Percentiles rank a stretch among this genome's conserved stretches.
phyloP scores from a whole-genome alignment of 176 grass and related monocot genomes.

The Oryza meyeriana region DNA sequence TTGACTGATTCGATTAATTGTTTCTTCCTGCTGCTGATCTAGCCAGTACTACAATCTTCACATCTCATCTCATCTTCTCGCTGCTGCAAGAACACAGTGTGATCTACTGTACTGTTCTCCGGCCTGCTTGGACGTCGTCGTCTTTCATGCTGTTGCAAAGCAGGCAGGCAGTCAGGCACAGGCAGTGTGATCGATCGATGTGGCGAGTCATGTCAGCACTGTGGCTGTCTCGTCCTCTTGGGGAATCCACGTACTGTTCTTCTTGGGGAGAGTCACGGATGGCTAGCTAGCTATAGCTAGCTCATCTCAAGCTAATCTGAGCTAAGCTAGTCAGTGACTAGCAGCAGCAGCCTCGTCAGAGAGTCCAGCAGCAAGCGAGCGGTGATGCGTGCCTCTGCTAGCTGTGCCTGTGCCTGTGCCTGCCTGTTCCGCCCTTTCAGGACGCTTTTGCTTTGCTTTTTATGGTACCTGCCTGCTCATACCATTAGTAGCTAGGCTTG shows the following conservation, averaged over 20 bases:
- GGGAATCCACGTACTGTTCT: slow-evolving; percentile 45
- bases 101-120: not conserved
- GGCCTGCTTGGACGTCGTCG: not conserved
- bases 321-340: no score
- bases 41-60: not conserved
- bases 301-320: not conserved
- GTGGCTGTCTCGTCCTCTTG: slow-evolving; percentile 21
- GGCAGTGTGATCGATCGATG: not conserved
- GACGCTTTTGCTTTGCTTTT: slow-evolving; percentile 68
- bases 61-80: not conserved
- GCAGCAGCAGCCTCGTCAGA: not conserved
- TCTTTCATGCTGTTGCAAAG: not conserved
- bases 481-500: slow-evolving; percentile 54
- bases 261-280: slow-evolving; percentile 29
- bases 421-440: slow-evolving; percentile 26
- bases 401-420: not conserved
- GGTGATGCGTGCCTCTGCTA: not conserved
- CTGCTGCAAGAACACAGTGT: not conserved
- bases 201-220: slow-evolving; percentile 32
- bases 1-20: not conserved
- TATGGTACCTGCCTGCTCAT: slow-evolving; percentile 41
- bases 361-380: no score
- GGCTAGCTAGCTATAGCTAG: not conserved
- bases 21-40: not conserved
- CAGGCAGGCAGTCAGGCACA: not conserved